Percentiles rank a stretch among this genome's conserved stretches.
Evolutionary conservation across 805 yeast genomes (phyloP).

Genomic region (Candida silvicultrix): DNA sequence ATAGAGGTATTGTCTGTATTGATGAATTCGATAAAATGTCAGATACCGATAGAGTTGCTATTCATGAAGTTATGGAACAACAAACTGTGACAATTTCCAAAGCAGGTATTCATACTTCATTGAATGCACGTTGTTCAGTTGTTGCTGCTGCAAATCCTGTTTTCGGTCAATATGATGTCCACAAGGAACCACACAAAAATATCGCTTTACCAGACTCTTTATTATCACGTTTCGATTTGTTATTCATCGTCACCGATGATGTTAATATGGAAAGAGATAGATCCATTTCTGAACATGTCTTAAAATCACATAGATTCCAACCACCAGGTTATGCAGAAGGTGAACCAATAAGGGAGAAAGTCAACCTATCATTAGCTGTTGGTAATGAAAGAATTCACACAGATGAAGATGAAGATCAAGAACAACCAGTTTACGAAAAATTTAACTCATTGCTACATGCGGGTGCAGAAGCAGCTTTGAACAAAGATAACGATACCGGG

Average conservation of each 20-base stretch:
- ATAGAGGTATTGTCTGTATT: constrained; percentile 94
- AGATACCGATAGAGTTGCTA: constrained; percentile 94
- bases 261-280: constrained; percentile 81
- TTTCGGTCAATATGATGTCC: constrained; percentile 93
- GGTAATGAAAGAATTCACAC: constrained; percentile 55
- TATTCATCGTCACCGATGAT: constrained; percentile 95
- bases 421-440: constrained; percentile 63
- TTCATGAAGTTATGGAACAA: constrained; percentile 99
- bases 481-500: constrained; percentile 22
- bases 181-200: constrained; percentile 92
- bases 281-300: constrained; percentile 86
- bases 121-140: constrained; percentile 94
- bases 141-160: constrained; percentile 98
- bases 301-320: constrained; percentile 85
- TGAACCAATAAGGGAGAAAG: constrained; percentile 81
- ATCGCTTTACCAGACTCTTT: constrained; percentile 96
- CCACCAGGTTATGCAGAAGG: constrained; percentile 90
- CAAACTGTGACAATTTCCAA: constrained; percentile 97
- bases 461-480: constrained; percentile 50
- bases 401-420: constrained; percentile 38
- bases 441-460: constrained; percentile 78
- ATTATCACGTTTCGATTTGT: constrained; percentile 90
- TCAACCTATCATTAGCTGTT: constrained; percentile 68
- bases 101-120: constrained; percentile 95
- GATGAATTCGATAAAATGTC: constrained; percentile 99